Evolutionary conservation across 768 basidiomycete genomes (phyloP).

Genomic region (Boletus fagicola): DNA sequence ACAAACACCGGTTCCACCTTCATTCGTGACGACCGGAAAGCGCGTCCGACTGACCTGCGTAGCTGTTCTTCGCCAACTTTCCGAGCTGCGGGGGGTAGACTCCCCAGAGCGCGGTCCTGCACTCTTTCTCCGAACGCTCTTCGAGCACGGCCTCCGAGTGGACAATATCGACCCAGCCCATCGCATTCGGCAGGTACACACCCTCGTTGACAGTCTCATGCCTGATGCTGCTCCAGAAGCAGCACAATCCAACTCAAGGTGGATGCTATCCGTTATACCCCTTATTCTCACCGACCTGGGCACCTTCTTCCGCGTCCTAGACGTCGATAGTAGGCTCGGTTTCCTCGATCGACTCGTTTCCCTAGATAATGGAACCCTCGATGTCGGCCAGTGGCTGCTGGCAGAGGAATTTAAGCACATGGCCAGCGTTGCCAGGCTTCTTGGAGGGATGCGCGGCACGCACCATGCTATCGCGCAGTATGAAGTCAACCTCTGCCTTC

Average conservation of each 20-base stretch:
- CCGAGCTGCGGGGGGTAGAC: constrained; percentile 30
- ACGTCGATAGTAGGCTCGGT: constrained; percentile 51
- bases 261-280: constrained; percentile 57
- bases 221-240: constrained; percentile 34
- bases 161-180: constrained; percentile 53
- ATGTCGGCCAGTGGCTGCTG: constrained; percentile 58
- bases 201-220: constrained; percentile 56
- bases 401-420: constrained; percentile 61
- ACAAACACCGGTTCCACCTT: constrained; percentile 35
- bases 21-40: constrained; percentile 28
- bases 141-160: constrained; percentile 45
- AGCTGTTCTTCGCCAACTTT: constrained; percentile 44
- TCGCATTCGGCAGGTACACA: constrained; percentile 54
- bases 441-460: constrained; percentile 35
- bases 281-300: constrained; percentile 52
- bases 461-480: constrained; percentile 43
- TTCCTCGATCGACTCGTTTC: constrained; percentile 53
- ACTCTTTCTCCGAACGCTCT: constrained; percentile 53
- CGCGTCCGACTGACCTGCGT: constrained; percentile 52
- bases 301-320: constrained; percentile 55
- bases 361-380: constrained; percentile 44
- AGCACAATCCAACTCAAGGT: constrained; percentile 38
- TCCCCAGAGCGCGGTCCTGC: constrained; percentile 42
- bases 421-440: constrained; percentile 35
- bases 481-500: constrained; percentile 49